Evolutionary conservation across 495 filamentous ascomycete species (phyloP).

Genomic region (Glutinoglossum americanum): DNA sequence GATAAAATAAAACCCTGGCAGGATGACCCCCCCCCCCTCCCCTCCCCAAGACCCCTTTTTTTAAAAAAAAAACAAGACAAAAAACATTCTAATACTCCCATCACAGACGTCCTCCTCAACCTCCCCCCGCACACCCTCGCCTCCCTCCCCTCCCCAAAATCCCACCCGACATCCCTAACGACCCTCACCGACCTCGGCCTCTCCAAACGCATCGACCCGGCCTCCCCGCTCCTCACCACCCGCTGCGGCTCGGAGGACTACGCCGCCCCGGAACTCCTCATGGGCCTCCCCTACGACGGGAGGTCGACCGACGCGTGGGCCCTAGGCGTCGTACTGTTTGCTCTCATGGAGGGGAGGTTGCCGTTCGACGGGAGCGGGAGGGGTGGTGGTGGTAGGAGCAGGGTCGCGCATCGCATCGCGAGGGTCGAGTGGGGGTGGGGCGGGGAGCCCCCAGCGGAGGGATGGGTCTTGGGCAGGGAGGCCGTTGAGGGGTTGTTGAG

Average conservation of each 20-base stretch:
- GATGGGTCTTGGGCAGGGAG: conserved; percentile 57
- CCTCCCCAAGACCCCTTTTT: too few relatives aligned
- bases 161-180: conserved; percentile 56
- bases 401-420: conserved; percentile 83
- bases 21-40: too few relatives aligned
- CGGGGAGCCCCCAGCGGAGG: conserved; percentile 44
- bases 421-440: conserved; percentile 88
- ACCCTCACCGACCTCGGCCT: conserved; percentile 86
- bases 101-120: conserved; percentile 73
- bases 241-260: conserved; percentile 94
- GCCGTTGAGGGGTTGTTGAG: conserved; percentile 68
- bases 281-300: conserved; percentile 88
- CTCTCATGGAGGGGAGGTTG: conserved; percentile 73
- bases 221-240: conserved; percentile 54
- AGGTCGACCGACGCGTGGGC: conserved; percentile 89
- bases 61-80: not conserved
- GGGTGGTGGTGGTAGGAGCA: conserved; percentile 40
- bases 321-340: conserved; percentile 78
- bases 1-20: too few relatives aligned
- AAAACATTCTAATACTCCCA: not conserved
- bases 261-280: conserved; percentile 84
- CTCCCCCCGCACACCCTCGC: conserved; percentile 25
- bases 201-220: conserved; percentile 56
- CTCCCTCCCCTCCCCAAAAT: conserved; percentile 35
- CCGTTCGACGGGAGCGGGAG: conserved; percentile 67